These are phyloP conservation scores for Alternaria ethzedia DNA, from an alignment of 2,329 filamentous ascomycete genomes.

Conservation along the genomic window DNA sequence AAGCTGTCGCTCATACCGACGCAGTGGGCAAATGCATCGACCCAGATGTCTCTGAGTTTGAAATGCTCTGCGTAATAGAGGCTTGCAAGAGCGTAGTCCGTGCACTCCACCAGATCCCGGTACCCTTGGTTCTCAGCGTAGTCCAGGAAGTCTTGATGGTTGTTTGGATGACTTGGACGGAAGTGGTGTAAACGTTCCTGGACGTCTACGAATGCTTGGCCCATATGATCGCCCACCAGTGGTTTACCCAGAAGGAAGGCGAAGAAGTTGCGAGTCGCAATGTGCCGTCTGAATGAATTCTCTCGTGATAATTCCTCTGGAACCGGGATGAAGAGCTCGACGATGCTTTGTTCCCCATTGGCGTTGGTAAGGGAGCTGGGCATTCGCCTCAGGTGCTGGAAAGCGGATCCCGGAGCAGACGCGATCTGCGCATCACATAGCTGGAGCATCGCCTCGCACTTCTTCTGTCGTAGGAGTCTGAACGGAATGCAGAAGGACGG, in stretches of 20 bases:
- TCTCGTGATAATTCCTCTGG: slow-evolving; percentile 61
- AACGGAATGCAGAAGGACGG: slow-evolving; percentile 73
- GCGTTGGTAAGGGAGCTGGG: slow-evolving; percentile 50
- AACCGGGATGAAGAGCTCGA: slow-evolving; percentile 73
- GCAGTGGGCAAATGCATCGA: slow-evolving; percentile 77
- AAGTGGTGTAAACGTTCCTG: slow-evolving; percentile 70
- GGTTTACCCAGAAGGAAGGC: slow-evolving; percentile 72
- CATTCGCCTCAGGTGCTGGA: slow-evolving; percentile 15
- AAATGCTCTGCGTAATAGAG: slow-evolving; percentile 72
- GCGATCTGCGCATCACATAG: slow-evolving; percentile 46
- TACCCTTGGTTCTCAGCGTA: slow-evolving; percentile 77
- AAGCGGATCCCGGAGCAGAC: slow-evolving; percentile 14
- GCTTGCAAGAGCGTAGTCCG: slow-evolving; percentile 71
- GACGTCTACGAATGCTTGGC: slow-evolving; percentile 68
- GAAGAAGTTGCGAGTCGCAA: slow-evolving; percentile 76
- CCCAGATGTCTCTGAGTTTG: slow-evolving; percentile 69
- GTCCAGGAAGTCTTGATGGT: slow-evolving; percentile 65
- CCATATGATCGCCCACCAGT: slow-evolving; percentile 71
- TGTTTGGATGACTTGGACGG: slow-evolving; percentile 61
- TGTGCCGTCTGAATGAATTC: slow-evolving; percentile 66
- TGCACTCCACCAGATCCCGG: slow-evolving; percentile 67
- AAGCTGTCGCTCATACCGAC: slow-evolving; percentile 75
- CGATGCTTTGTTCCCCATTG: slow-evolving; percentile 38
- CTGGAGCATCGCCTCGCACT: slow-evolving; percentile 67
- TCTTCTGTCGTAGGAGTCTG: slow-evolving; percentile 61